phyloP scores from a whole-genome alignment of 306 rosid genomes.

The Quillaja saponaria region DNA sequence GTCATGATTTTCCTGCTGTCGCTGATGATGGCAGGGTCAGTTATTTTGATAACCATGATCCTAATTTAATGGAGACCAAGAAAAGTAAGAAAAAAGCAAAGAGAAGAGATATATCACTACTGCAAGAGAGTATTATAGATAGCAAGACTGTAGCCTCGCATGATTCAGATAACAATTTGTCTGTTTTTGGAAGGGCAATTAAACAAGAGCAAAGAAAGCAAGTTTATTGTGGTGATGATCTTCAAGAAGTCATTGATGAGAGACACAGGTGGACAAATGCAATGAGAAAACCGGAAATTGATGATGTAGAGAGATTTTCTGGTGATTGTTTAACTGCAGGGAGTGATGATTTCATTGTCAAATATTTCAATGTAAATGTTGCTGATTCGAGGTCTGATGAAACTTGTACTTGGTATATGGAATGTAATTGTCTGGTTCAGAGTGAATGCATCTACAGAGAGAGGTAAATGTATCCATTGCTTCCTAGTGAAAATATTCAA shows the following conservation, averaged over 20 bases:
- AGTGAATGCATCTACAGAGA: constrained; percentile 48
- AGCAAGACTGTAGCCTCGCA: constrained; percentile 27
- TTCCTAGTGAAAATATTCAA: no score
- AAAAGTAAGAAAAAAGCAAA: constrained; percentile 61
- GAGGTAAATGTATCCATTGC: constrained; percentile 56
- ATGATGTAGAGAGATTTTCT: constrained; percentile 37
- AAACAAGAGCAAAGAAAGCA: constrained; percentile 30
- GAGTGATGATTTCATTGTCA: constrained; percentile 48
- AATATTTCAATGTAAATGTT: constrained; percentile 61
- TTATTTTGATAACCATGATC: constrained; percentile 37
- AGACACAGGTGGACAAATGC: constrained; percentile 28
- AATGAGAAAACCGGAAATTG: constrained; percentile 25
- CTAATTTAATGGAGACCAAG: constrained; percentile 44
- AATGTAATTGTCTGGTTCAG: constrained; percentile 61
- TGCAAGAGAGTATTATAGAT: constrained; percentile 40
- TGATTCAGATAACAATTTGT: constrained; percentile 39
- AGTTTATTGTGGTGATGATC: no score
- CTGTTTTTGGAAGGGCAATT: constrained; percentile 35
- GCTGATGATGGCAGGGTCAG: constrained; percentile 34
- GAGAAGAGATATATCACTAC: constrained; percentile 58
- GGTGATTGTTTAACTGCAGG: constrained; percentile 26
- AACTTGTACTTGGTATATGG: constrained; percentile 52
- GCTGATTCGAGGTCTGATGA: constrained; percentile 68
- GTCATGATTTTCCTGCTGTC: constrained; percentile 40
- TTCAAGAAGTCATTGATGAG: no score